Evolutionary conservation across 257 asterid genomes (phyloP), one percentile per base, ranked within the genome.

Genomic region (Capsicum baccatum): DNA sequence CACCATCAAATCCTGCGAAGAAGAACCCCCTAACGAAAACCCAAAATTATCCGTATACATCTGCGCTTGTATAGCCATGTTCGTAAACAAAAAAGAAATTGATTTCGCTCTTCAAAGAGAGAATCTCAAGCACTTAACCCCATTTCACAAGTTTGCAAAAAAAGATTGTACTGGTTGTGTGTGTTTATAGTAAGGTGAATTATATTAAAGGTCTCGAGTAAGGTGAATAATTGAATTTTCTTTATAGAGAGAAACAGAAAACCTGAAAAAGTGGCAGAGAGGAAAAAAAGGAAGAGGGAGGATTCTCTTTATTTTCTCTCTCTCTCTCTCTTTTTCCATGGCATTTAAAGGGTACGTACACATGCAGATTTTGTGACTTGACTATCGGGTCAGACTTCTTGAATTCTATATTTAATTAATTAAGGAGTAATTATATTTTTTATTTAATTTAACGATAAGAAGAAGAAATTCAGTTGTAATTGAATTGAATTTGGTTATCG

Each of bases 21-120:
- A 39, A 39, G 44, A 44, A 44, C 56, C 60, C 15, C 87, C 89
- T 1, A 84, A 71, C 48, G 84, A 68, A 60, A 89, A 87, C 0
- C 91, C 91, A 35, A 88, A 83, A 86, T 92, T 90, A 39, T 92
- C 94, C 3, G 92, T 15, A 84, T 86, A 89, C 74, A 89, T 48
- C 79, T 93, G 94, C 0, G 97, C 91, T 89, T 90, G 91, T 85
- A 93, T 84, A 26, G 94, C 97, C 98, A 92, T 93, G 54, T 3
- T 4, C 44, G 44, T 70, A 6, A 39, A 7, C 73, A 55, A 44
- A 33, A 13, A 3, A 47, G 6, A 26, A 55, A 55, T 26, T 39
- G 62, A 39, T 39, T 39, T 39, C 33, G 33, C 33, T 26, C 1
- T 26, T 26, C 33, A 26, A 26, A 26, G 33, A 26, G 33, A 26